Evolutionary conservation across 805 yeast genomes (phyloP), one percentile per base, ranked within the genome.

Genomic region (Zygoascus biomembranicola): DNA sequence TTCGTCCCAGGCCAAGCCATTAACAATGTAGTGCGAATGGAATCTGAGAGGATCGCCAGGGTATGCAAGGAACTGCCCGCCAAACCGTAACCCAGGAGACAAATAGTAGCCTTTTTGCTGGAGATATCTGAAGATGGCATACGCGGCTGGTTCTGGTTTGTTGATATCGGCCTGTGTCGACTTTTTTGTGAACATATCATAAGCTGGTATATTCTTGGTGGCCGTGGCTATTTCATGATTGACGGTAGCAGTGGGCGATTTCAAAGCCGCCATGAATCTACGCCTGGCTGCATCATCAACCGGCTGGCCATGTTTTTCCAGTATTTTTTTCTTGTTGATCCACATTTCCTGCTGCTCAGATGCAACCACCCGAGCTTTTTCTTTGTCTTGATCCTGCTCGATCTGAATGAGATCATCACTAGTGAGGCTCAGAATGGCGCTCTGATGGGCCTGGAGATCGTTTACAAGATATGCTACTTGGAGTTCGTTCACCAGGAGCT

Each of bases 41-140:
- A 81, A 94, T 47, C 94, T 69, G 52, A 92, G 71, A 8, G 98
- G 96, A 65, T 92, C 99, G 1, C 97, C 98, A 0, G 97, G 98
- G 59, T 92, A 92, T 1, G 90, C 90, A 54, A 94, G 79, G 62
- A 81, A 90, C 52, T 81, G 81, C 5, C 96, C 95, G 1, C 99
- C 99, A 67, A 90, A 92, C 54, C 96, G 77, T 32, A 90, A 71
- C 0, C 99, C 99, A 0, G 98, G 97, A 32, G 89, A 76, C 16
- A 87, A 59, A 54, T 72, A 79, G 65, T 75, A 85, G 1, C 79
- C 81, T 13, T 65, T 63, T 6, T 63, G 59, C 53, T 75, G 74
- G 37, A 82, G 67, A 51, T 65, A 62, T 50, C 66, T 66, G 62
- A 70, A 84, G 26, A 76, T 63, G 8, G 58, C 53, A 52, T 70